A percentile compares a stretch with the other conserved stretches of the same genome.
Conservation (phyloP, 1,284 basidiomycete genomes). For the Tilletia indica region DNA sequence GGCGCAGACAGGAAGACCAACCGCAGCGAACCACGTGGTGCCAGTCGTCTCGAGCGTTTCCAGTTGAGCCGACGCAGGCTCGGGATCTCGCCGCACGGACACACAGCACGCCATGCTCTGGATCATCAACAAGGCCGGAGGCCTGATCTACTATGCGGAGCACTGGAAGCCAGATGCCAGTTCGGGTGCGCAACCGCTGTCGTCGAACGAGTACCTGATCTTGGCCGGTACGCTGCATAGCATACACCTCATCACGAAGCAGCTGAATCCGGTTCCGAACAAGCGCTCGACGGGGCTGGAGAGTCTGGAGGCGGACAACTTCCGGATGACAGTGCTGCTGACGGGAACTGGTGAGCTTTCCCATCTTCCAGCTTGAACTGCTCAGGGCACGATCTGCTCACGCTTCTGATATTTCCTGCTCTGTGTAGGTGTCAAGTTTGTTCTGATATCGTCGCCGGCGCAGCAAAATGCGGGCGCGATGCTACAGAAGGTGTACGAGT, state of each 20-base stretch:
- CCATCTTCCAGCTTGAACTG: too few species aligned
- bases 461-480: slow-evolving; percentile 63
- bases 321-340: slow-evolving; percentile 83
- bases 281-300: slow-evolving; percentile 72
- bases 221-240: slow-evolving; percentile 95
- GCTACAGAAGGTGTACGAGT: slow-evolving; percentile 77
- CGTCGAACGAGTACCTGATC: slow-evolving; percentile 95
- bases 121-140: slow-evolving; percentile 99
- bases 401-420: background rate
- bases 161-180: slow-evolving; percentile 59
- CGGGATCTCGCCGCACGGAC: background rate
- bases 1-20: too few species aligned
- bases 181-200: slow-evolving; percentile 56
- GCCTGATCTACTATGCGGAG: slow-evolving; percentile 87
- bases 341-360: slow-evolving; percentile 78
- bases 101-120: slow-evolving; percentile 62
- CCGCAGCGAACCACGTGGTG: too few species aligned
- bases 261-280: slow-evolving; percentile 71
- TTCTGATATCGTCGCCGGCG: slow-evolving; percentile 77
- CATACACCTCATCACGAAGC: slow-evolving; percentile 94
- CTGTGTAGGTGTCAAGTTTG: slow-evolving; percentile 87
- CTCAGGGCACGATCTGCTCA: background rate
- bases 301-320: slow-evolving; percentile 87
- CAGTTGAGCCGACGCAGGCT: background rate
- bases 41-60: too few species aligned